phyloP scores from a whole-genome alignment of 73 alveolate genomes.

The Stentor roeselii region DNA sequence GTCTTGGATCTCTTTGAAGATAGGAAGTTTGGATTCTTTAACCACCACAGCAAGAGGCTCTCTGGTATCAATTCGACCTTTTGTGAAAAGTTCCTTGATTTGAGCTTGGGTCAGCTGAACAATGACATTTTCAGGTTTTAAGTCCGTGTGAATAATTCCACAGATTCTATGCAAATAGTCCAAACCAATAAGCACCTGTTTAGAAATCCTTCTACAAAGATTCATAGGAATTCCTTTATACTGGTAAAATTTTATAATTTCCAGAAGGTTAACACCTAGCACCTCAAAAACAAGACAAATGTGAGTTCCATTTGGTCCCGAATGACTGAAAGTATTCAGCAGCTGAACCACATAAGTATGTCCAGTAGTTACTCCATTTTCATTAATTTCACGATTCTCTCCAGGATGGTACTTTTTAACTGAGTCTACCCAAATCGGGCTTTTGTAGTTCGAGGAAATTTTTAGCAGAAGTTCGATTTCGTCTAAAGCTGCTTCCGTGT shows the following conservation, averaged over 20 bases:
- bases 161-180: slow-evolving; percentile 95
- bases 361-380: slow-evolving; percentile 51
- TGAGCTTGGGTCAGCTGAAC: slow-evolving; percentile 50
- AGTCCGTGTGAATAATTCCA: slow-evolving; percentile 95
- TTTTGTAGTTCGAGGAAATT: slow-evolving; percentile 71
- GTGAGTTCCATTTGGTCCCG: slow-evolving; percentile 92
- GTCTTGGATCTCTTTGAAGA: background rate
- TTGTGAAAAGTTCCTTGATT: slow-evolving; percentile 12
- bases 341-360: slow-evolving; percentile 87
- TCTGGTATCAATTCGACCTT: background rate
- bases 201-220: slow-evolving; percentile 62
- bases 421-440: slow-evolving; percentile 15
- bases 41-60: background rate
- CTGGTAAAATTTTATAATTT: slow-evolving; percentile 73
- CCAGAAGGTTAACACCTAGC: slow-evolving; percentile 95
- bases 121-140: slow-evolving; percentile 95
- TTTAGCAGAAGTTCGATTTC: slow-evolving; percentile 95
- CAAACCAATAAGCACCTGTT: slow-evolving; percentile 93
- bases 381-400: slow-evolving; percentile 10
- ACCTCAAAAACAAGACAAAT: slow-evolving; percentile 97
- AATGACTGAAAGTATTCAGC: slow-evolving; percentile 78
- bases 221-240: slow-evolving; percentile 46
- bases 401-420: background rate
- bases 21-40: background rate
- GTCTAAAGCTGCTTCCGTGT: slow-evolving; percentile 99